A percentile compares a stretch with the other conserved stretches of the same genome.
These are phyloP conservation scores for Heliamphora pulchella DNA, from an alignment of 179 eudicot genomes.

Conservation along the genomic window DNA sequence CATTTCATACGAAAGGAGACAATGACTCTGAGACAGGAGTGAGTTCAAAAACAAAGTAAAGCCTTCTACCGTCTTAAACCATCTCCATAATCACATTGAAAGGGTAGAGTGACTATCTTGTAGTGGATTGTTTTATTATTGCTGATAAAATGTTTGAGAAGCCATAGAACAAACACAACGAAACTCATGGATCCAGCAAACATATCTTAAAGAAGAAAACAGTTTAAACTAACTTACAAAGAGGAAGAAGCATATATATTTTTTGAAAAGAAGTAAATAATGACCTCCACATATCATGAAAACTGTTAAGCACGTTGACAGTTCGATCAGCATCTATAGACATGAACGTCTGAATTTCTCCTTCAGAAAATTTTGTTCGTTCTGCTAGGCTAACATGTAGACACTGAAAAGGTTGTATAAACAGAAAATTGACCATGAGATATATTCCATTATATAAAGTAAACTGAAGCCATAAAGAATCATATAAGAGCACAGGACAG, in stretches of 20 bases:
- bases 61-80: background rate
- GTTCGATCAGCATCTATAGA: conserved; percentile 94
- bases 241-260: background rate
- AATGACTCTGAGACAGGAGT: background rate
- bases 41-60: background rate
- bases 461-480: background rate
- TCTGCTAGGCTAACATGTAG: conserved; percentile 63
- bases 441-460: background rate
- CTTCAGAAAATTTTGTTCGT: conserved; percentile 78
- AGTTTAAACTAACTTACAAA: background rate
- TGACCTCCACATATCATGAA: conserved; percentile 98
- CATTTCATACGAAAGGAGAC: background rate
- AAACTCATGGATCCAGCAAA: background rate
- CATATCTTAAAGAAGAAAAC: background rate
- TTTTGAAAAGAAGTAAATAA: conserved; percentile 13
- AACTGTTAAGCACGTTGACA: conserved; percentile 80
- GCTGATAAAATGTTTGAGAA: background rate
- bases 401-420: conserved; percentile 50
- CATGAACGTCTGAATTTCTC: conserved; percentile 97
- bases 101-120: conserved; percentile 2
- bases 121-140: background rate
- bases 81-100: background rate
- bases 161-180: background rate
- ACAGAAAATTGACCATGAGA: background rate
- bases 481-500: background rate